Evolutionary conservation across 495 filamentous ascomycete species (phyloP), one percentile per base, ranked within the genome.

Genomic region (Apodospora peruviana): DNA sequence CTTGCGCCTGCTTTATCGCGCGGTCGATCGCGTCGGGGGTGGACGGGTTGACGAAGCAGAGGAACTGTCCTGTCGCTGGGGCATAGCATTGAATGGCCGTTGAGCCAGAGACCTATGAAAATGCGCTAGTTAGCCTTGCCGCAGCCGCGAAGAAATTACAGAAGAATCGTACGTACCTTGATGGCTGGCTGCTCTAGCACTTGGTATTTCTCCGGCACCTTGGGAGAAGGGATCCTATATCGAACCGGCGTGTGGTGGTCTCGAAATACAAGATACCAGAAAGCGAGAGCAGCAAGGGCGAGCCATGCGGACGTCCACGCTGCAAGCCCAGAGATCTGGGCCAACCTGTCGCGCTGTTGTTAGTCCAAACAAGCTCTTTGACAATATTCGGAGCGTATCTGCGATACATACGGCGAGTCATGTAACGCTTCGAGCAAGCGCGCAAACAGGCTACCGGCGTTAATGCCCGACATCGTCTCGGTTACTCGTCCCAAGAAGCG

Each of bases 41-140:
- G 11, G 83, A 79, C 12, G 93, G 90, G 59, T 85, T 88, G 48
- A 91, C 83, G 48, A 78, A 72, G 38, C 90, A 91, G 21, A 98
- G 80, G 42, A 88, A 79, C 57, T 84, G 77, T 43, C 91, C 93
- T 39, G 88, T 94, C 0, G 91, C 91, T 2, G 93, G 93, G 43
- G 82, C 85, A 64, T 96, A 97, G 73, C 93, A 91, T 67, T 86
- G 86, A 35, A 91, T 86, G 0, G 77, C 74, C 2, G 75, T 78
- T 29, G 77, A 79, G 24, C 73, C 77, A 0, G 74, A 60, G 22
- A 73, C 66, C 74, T 75, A 52, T 8, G 24, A 35, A 42, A 23
- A 12, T 11, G 16, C n/a, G n/a, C n/a, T n/a, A n/a, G n/a, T n/a
- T n/a, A n/a, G n/a, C n/a, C n/a, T n/a, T n/a, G n/a, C n/a, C n/a